Evolutionary conservation across 371 early-diverging fungal species (phyloP), one percentile per base, ranked within the genome.

Genomic region (Mucor saturninus): DNA sequence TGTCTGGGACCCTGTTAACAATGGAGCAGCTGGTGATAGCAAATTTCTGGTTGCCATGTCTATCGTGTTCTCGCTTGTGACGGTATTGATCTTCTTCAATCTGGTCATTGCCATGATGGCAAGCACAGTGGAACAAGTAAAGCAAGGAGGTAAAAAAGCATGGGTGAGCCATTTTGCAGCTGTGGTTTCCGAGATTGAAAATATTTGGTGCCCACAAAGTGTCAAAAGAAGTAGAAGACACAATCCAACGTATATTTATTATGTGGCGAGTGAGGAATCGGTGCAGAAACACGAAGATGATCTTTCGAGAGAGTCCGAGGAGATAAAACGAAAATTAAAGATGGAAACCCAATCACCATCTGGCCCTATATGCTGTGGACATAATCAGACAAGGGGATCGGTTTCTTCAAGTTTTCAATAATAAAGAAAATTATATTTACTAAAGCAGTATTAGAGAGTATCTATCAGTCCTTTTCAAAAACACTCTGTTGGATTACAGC

Each of bases 71-170:
- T 65, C 65, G 5, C 55, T 65, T 7, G 30, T 65, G 14, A 54
- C 55, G 1, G 55, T 59, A 0, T 42, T 65, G 6, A 54, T 65
- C 8, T 59, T 65, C n/a, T 55, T 55, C 37, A 65, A 65, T 29
- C n/a, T 65, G 35, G 65, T 65, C 32, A 65, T 65, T 35, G 65
- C 55, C 2, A 30, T 60, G 5, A 65, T 65, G 65, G 59, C 65
- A 7, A 55, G 55, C 21, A 59, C 54, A 11, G 55, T 60, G 15
- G 65, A 60, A 32, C 56, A 59, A 14, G 56, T 60, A 11, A 49
- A 30, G 32, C 14, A 40, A 15, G 49, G 37, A 5, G 65, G 65
- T 30, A 30, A 60, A 59, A n/a, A 54, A 55, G 50, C 56, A 28
- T 21, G 59, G 59, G 65, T 61, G 52, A 53, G 52, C n/a, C 31